Evolutionary conservation across 2,329 filamentous ascomycete species (phyloP).

Genomic region (Ophiobolus disseminans): DNA sequence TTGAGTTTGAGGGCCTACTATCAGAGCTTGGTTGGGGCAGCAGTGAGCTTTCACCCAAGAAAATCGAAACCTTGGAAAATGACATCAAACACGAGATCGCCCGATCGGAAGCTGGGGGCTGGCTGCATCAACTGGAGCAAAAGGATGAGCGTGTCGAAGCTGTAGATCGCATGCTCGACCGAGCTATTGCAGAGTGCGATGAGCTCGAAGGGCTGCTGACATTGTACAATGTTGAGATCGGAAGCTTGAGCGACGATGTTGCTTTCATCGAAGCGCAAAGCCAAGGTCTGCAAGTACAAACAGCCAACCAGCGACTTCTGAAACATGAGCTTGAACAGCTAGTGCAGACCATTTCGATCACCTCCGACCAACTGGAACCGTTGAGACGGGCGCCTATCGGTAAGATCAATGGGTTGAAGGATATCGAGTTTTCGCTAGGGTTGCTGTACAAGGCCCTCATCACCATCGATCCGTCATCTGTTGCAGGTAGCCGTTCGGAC

Average conservation of each 20-base stretch:
- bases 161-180: constrained; percentile 84
- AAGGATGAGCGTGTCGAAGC: constrained; percentile 90
- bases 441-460: constrained; percentile 90
- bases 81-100: constrained; percentile 89
- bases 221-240: constrained; percentile 91
- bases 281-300: constrained; percentile 95
- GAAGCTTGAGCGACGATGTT: constrained; percentile 94
- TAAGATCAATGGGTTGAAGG: constrained; percentile 71
- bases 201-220: constrained; percentile 94
- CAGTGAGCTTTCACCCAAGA: constrained; percentile 74
- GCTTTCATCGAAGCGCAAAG: constrained; percentile 97
- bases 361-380: constrained; percentile 74
- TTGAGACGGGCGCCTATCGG: constrained; percentile 77
- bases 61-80: constrained; percentile 79
- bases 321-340: constrained; percentile 87
- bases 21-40: constrained; percentile 91
- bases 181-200: constrained; percentile 92
- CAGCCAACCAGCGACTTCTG: constrained; percentile 93
- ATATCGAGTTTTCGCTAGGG: constrained; percentile 79
- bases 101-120: constrained; percentile 89
- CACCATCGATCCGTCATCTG: constrained; percentile 86
- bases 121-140: constrained; percentile 81
- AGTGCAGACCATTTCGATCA: constrained; percentile 91
- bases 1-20: constrained; percentile 82
- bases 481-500: constrained; percentile 56